A percentile compares a stretch with the other conserved stretches of the same genome.
Evolutionary conservation across 331 rosid genomes (phyloP).

Genomic region (Rosa hybrid): DNA sequence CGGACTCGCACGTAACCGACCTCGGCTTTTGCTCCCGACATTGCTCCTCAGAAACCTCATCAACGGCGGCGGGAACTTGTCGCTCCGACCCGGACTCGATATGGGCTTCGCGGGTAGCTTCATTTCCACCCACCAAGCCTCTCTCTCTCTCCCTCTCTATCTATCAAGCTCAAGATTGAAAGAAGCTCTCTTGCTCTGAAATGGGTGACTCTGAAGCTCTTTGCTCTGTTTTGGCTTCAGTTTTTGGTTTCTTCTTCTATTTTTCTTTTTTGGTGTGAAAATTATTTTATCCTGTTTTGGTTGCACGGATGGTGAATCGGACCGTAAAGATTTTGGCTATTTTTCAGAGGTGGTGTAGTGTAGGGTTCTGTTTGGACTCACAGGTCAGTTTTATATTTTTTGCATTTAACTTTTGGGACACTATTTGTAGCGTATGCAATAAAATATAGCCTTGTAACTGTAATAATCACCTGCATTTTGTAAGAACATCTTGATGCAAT

Average conservation of each 20-base stretch:
- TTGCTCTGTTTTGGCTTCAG: background rate
- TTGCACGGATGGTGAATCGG: constrained; percentile 50
- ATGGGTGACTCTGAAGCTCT: background rate
- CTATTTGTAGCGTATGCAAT: background rate
- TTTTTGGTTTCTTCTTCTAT: background rate
- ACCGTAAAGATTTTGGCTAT: constrained; percentile 25
- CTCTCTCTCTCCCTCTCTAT: background rate
- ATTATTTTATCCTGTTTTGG: constrained; percentile 23
- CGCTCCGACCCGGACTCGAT: constrained; percentile 77
- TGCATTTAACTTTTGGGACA: background rate
- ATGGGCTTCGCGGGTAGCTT: constrained; percentile 43
- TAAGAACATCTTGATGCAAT: background rate
- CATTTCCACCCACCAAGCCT: constrained; percentile 34
- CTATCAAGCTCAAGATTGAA: background rate
- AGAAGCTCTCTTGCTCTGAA: background rate
- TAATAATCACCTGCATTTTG: background rate
- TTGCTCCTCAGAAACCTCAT: constrained; percentile 77
- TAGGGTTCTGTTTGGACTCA: constrained; percentile 27
- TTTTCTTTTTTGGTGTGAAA: constrained; percentile 17
- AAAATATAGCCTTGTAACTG: background rate
- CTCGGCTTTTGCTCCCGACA: constrained; percentile 72
- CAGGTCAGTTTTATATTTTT: constrained; percentile 1
- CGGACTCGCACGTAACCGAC: constrained; percentile 63
- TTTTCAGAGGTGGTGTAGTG: constrained; percentile 22
- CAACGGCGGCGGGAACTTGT: constrained; percentile 88